These are phyloP conservation scores for Marchantia polymorpha DNA, from an alignment of 225 moss, liverwort and hornwort genomes.

Conservation along the genomic window DNA sequence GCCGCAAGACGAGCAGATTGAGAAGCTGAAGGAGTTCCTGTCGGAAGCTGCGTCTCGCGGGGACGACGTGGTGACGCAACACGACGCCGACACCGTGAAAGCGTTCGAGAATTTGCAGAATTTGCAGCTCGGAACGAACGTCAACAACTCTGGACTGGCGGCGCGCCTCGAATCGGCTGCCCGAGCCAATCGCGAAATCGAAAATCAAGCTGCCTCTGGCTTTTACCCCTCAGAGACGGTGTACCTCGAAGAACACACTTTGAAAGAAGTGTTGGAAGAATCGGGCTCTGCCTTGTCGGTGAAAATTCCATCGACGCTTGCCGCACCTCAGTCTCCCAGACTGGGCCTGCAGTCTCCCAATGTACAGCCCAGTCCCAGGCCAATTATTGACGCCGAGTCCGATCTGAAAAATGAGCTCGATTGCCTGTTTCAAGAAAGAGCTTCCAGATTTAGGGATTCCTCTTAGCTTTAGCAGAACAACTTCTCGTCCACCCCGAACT, in stretches of 20 bases:
- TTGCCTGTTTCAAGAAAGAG: slow-evolving; percentile 44
- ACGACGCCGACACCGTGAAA: slow-evolving; percentile 39
- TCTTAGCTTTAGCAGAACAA: slow-evolving; percentile 8
- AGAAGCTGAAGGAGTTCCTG: slow-evolving; percentile 46
- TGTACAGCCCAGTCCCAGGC: slow-evolving; percentile 15
- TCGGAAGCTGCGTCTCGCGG: slow-evolving; percentile 41
- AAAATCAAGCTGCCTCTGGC: slow-evolving; percentile 43
- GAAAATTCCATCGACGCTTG: neutral
- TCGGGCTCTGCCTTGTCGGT: slow-evolving; percentile 21
- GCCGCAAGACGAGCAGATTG: slow-evolving; percentile 30
- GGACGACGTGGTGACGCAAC: slow-evolving; percentile 36
- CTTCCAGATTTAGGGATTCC: slow-evolving; percentile 26
- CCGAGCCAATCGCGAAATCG: slow-evolving; percentile 38
- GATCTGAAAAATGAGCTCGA: slow-evolving; percentile 47
- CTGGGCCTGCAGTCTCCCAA: neutral
- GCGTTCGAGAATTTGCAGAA: slow-evolving; percentile 30
- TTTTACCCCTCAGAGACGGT: slow-evolving; percentile 48
- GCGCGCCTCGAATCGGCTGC: slow-evolving; percentile 39
- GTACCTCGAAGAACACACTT: slow-evolving; percentile 41
- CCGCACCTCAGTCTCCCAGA: neutral
- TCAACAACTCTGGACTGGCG: slow-evolving; percentile 26
- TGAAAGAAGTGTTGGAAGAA: slow-evolving; percentile 44
- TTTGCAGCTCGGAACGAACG: slow-evolving; percentile 23
- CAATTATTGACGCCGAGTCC: slow-evolving; percentile 31
- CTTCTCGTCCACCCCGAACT: no score